phyloP scores from a whole-genome alignment of 169 alveolate genomes.

The Eimeria falciformis region DNA sequence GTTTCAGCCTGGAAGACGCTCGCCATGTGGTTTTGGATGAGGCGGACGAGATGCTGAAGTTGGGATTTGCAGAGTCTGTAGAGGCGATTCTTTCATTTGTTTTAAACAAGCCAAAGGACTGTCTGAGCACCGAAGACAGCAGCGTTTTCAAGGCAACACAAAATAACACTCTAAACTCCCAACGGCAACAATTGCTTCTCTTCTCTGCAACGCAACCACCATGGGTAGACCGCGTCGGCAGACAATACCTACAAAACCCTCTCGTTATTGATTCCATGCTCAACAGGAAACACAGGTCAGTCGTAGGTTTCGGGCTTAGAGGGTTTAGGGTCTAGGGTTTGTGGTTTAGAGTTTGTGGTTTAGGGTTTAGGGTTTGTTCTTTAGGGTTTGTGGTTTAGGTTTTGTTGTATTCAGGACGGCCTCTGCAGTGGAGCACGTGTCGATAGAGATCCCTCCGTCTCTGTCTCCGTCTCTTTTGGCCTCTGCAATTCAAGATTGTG shows the following conservation, averaged over 20 bases:
- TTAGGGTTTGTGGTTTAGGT: too few species aligned
- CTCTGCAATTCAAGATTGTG: slow-evolving; percentile 67
- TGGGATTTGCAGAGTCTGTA: slow-evolving; percentile 74
- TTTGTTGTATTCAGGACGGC: slow-evolving; percentile 25
- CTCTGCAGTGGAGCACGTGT: slow-evolving; percentile 18
- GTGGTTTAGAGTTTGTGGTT: too few species aligned
- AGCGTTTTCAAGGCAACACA: neutral
- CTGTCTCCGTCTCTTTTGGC: neutral
- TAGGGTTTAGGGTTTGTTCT: too few species aligned
- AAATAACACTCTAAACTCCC: neutral
- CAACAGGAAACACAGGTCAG: slow-evolving; percentile 47
- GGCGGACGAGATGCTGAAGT: slow-evolving; percentile 78
- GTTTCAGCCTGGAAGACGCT: slow-evolving; percentile 39
- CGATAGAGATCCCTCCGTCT: slow-evolving; percentile 5
- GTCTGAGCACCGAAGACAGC: neutral
- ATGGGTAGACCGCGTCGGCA: slow-evolving; percentile 66
- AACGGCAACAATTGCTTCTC: slow-evolving; percentile 41
- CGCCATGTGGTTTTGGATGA: slow-evolving; percentile 75
- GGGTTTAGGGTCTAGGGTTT: too few species aligned
- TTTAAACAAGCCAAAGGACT: neutral
- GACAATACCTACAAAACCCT: slow-evolving; percentile 24
- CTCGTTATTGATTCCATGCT: slow-evolving; percentile 38
- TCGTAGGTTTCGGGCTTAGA: neutral
- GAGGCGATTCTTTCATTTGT: slow-evolving; percentile 31
- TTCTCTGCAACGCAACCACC: slow-evolving; percentile 76